Base-by-base conservation (phyloP, 805 yeast species). In the Suhomyces canberraensis region DNA sequence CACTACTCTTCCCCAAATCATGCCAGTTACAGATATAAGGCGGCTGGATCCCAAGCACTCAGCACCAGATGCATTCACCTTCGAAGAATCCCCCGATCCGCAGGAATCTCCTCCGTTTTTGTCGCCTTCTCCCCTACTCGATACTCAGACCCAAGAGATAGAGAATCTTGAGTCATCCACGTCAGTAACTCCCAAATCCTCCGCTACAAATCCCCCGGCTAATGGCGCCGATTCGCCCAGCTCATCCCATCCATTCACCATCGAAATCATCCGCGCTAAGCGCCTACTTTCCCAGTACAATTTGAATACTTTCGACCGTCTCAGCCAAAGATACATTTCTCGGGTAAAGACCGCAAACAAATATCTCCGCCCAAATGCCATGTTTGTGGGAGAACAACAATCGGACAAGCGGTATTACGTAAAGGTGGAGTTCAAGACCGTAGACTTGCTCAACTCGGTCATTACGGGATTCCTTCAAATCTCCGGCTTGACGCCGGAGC, bases 351-450 rank as follows among this genome's bases (percentile, higher is more conserved):
- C 78, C 70, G 9, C 66, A 75, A 35, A 52, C 41, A 37, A 54
- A 3, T 76, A 73, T 37, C 61, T 85, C 14, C 73, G 75, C 38
- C 81, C 89, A 3, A 81, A 84, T 31, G 69, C 85, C 17, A 61
- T 52, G 25, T 85, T 80, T 46, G 53, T 67, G 7, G 95, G 95
- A 2, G 73, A 78, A 16, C 95, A 85, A 51, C 83, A 78, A 50
- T 77, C 86, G 8, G 87, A 84, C 0, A 62, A 74, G 41, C 73
- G 76, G 3, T 83, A 80, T 56, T 81, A 79, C 44, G 87, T 85
- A 14, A 64, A 71, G 28, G 87, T 84, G 15, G 86, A 80, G 49
- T 63, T 85, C 46, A 76, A 81, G 56, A 75, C 74, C 31, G 84
- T 84, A n/a, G 88, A 85, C 56, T 60, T 83, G 47, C 57, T 56